These are phyloP conservation scores for Guillardia theta DNA, from an alignment of 78 protist species.

Conservation along the genomic window DNA sequence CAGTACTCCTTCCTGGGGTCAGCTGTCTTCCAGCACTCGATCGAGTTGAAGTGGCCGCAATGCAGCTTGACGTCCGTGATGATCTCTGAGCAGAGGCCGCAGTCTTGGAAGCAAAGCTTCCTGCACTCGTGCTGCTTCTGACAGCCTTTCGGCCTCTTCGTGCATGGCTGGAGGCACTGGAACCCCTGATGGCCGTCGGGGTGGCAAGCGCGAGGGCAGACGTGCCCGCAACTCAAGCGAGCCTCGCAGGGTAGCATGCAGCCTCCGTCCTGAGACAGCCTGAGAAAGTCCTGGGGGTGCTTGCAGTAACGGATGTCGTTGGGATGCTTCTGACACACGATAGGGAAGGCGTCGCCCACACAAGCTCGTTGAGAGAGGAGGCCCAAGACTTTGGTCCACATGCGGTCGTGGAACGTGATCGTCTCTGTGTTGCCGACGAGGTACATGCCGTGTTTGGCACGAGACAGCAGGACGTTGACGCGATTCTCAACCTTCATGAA, in stretches of 20 bases:
- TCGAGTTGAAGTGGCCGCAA: not conserved
- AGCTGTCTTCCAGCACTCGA: not conserved
- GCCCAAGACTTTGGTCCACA: not conserved
- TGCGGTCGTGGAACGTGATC: not conserved
- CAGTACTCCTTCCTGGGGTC: too few species aligned
- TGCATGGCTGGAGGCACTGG: not conserved
- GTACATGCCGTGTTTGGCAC: slow-evolving; percentile 76
- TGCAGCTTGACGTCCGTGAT: not conserved
- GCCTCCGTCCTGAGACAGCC: not conserved
- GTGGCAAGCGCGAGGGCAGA: slow-evolving; percentile 50
- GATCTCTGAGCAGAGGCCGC: not conserved
- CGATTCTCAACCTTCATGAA: slow-evolving; percentile 68
- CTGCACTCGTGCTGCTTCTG: not conserved
- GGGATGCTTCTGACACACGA: not conserved
- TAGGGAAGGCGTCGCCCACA: not conserved
- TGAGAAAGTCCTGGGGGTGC: not conserved
- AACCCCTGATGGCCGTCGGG: not conserved
- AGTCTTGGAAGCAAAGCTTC: not conserved
- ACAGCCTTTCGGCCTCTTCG: not conserved
- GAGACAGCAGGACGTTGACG: slow-evolving; percentile 73
- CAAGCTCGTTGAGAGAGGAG: not conserved
- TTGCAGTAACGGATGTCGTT: not conserved
- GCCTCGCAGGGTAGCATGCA: not conserved
- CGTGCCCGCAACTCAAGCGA: slow-evolving; percentile 60
- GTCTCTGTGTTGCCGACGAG: slow-evolving; percentile 60